Base-by-base conservation (phyloP, 148 eudicot genomes). In the Rhododendron molle region DNA sequence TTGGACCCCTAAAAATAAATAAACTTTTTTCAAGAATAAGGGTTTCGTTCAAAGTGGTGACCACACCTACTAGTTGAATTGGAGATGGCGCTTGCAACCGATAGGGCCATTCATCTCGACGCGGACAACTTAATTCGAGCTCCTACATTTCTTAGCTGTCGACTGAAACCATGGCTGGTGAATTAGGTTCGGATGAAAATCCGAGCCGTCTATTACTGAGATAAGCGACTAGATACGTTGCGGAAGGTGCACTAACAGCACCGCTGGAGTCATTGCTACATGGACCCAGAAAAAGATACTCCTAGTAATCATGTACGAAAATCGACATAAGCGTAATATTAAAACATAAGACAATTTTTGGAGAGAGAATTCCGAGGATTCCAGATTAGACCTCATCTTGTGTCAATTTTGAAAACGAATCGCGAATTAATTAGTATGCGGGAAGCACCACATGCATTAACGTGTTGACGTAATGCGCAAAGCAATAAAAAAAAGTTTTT, bases 171-270 rank as follows among this genome's bases (percentile, higher is more conserved):
- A 5, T 40, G 44, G 8, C 44, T 40, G 44, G 44, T 40, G 44
- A 40, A 40, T 40, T 40, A 40, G 7, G 44, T 40, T 40, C 1
- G 7, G 44, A 40, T 40, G 7, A 40, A 40, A 40, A 6, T 40
- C 0, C 0, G 1, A 40, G 0, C 1, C 44, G 7, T 40, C 7
- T 1, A 40, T 40, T 40, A 0, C 7, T 1, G 8, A 40, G 44
- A 40, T 40, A 40, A 40, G 6, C 44, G 1, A 0, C 8, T 40
- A 1, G 0, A 40, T 40, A 40, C 1, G 0, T 7, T 0, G 7
- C 44, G 7, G 1, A 40, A 40, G 7, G 44, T 6, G 44, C 44
- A 40, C 7, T 40, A 40, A 40, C 7, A 40, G 1, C 44, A 40
- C 43, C 0, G 0, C 7, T 5, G 43, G 69, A 60, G 69, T 60